Percentiles rank a stretch among this genome's conserved stretches.
These are phyloP conservation scores for Pseudocercospora crystallina DNA, from an alignment of 2,329 filamentous ascomycete genomes.

Conservation along the genomic window DNA sequence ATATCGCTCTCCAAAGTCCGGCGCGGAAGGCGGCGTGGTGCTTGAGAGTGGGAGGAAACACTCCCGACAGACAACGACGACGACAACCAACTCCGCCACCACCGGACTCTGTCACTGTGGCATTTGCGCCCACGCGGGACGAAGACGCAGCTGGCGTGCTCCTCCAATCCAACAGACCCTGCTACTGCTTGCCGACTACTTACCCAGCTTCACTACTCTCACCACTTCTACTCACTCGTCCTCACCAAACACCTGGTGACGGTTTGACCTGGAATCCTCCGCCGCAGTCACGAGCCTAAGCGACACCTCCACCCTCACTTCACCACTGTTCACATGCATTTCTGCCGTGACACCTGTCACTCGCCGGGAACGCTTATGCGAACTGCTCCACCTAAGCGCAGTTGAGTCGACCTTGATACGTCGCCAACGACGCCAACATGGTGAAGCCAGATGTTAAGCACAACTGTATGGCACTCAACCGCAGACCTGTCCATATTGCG, in stretches of 20 bases:
- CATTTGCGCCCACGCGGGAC: neutral
- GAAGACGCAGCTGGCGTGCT: neutral
- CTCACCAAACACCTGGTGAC: neutral
- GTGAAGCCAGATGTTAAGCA: conserved; percentile 37
- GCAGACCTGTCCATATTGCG: neutral
- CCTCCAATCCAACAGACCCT: neutral
- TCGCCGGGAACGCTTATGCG: conserved; percentile 8
- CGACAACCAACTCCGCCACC: no score
- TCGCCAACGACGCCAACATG: conserved; percentile 28
- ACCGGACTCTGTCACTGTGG: no score
- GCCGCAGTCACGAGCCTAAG: neutral
- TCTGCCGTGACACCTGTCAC: conserved; percentile 12
- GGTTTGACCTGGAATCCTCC: neutral
- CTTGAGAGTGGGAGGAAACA: no score
- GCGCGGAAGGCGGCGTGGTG: no score
- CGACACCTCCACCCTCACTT: neutral
- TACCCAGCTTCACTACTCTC: neutral
- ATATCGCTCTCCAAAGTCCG: no score
- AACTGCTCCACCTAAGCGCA: conserved; percentile 7
- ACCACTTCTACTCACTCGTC: neutral
- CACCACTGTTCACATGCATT: conserved; percentile 11
- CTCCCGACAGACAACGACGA: no score
- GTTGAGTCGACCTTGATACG: conserved; percentile 14
- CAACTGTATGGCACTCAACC: conserved; percentile 21
- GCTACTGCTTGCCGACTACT: neutral